Base-by-base conservation (phyloP, 2,329 filamentous ascomycete species). In the Neopestalotiopsis sp. region DNA sequence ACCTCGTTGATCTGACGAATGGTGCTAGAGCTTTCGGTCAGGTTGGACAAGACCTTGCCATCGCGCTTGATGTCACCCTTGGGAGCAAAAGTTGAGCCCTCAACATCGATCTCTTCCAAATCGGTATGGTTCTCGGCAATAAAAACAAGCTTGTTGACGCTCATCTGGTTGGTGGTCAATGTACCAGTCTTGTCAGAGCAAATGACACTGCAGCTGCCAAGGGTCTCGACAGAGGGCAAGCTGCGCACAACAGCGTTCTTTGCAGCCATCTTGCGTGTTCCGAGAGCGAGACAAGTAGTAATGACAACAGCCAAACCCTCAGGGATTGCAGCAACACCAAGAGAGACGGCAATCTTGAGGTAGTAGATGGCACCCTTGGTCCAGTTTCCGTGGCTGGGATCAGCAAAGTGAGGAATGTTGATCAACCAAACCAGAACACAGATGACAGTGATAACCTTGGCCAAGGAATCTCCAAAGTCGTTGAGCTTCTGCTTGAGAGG, bases 131-230 rank as follows among this genome's bases (percentile, higher is more conserved):
- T 81, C 73, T 92, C 90, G 75, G 89, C 91, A 74, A 99, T 86
- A 79, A 95, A 94, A 62, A 97, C 93, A 68, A 98, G 84, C 82
- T 95, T 97, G 85, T 91, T 96, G 68, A 98, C 96, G 78, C 96
- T 98, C 96, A 99, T 99, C 83, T 98, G 95, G 84, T 99, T 99
- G 56, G 96, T 99, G 12, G 96, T 99, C 79, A 99, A 84, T 63
- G 96, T 99, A 74, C 96, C 97, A 5, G 96, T 99, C 87, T 99
- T 99, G 86, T 99, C 96, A 4, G 97, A 99, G 86, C 97, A 99
- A 79, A 99, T 98, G 68, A 99, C 95, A 77, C 96, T 99, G 89
- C 96, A 99, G 87, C 96, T 99, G 79, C 96, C 96, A 66, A 99
- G 88, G 13, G 96, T 99, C 83, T 99, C 96, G 66, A 99, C 96